Conservation (phyloP, 2,329 filamentous ascomycete species). For the Tolypocladium ophioglossoides region DNA sequence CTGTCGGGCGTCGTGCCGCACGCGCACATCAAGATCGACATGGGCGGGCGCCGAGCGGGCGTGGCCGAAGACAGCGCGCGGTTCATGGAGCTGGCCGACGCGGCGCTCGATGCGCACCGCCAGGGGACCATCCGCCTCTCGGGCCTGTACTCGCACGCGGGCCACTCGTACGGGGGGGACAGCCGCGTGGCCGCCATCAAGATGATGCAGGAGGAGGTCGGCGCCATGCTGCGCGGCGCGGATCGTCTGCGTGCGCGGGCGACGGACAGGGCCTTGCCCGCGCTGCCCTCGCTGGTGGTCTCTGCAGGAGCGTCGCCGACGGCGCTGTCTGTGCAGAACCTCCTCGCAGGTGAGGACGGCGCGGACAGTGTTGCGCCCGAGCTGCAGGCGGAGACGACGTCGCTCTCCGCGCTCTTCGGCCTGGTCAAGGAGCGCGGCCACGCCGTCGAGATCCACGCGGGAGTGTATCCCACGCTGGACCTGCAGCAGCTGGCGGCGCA, state of each 20-base stretch:
- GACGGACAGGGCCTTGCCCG: slow-evolving; percentile 4
- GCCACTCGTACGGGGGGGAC: slow-evolving; percentile 53
- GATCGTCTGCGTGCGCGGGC: slow-evolving; percentile 10
- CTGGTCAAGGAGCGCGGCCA: slow-evolving; percentile 25
- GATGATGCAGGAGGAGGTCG: slow-evolving; percentile 19
- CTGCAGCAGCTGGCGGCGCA: slow-evolving; percentile 70
- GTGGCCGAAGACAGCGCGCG: slow-evolving; percentile 38
- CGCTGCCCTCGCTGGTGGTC: slow-evolving; percentile 25
- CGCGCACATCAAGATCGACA: slow-evolving; percentile 65
- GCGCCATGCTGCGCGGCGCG: slow-evolving; percentile 15
- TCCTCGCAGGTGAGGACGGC: slow-evolving; percentile 5
- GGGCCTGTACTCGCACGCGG: slow-evolving; percentile 65
- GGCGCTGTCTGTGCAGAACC: slow-evolving; percentile 26
- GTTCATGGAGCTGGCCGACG: slow-evolving; percentile 36
- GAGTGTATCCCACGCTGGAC: slow-evolving; percentile 66
- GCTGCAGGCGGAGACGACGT: slow-evolving; percentile 7
- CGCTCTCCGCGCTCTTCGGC: slow-evolving; percentile 10
- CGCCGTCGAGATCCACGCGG: slow-evolving; percentile 60
- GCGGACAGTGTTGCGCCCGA: slow-evolving; percentile 5
- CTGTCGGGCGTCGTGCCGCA: slow-evolving; percentile 36
- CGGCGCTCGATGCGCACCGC: slow-evolving; percentile 14
- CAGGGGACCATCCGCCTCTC: slow-evolving; percentile 31
- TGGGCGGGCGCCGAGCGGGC: slow-evolving; percentile 62
- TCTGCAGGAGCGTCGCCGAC: slow-evolving; percentile 73
- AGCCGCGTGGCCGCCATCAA: slow-evolving; percentile 18